Evolutionary conservation across 2,329 filamentous ascomycete species (phyloP).

Genomic region (Dactylellina haptotyla): DNA sequence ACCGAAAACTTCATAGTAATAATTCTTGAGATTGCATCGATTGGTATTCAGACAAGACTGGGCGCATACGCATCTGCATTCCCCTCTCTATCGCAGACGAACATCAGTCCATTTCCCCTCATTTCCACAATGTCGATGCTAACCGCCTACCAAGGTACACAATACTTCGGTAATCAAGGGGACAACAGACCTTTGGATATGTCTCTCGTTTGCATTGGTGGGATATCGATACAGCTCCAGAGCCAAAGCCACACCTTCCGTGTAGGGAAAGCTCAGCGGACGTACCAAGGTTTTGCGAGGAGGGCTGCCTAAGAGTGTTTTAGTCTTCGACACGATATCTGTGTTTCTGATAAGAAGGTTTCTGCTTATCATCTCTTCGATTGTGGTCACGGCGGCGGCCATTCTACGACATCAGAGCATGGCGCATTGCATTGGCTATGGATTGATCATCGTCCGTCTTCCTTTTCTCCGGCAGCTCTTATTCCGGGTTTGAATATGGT

Average conservation of each 20-base stretch:
- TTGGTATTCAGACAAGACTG: constrained; percentile 5
- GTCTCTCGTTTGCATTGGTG: constrained; percentile 30
- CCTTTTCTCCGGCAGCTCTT: constrained; percentile 10
- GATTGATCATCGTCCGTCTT: constrained; percentile 1
- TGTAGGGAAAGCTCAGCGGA: constrained; percentile 29
- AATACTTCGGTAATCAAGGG: constrained; percentile 22
- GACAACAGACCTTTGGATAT: background rate
- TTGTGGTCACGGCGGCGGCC: background rate
- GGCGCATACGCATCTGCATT: constrained; percentile 34
- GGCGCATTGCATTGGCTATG: background rate
- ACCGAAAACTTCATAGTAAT: background rate
- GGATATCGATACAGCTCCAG: constrained; percentile 12
- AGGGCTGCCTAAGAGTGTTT: constrained; percentile 45
- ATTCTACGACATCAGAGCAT: constrained; percentile 2
- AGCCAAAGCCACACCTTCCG: constrained; percentile 44
- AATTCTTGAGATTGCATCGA: background rate
- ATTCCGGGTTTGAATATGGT: constrained; percentile 21
- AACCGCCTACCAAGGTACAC: constrained; percentile 39
- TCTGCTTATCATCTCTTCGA: constrained; percentile 21
- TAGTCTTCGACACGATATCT: constrained; percentile 20
- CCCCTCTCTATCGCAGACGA: constrained; percentile 26
- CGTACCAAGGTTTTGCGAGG: constrained; percentile 37
- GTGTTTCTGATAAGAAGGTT: constrained; percentile 21
- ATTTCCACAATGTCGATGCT: background rate
- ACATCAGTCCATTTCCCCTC: constrained; percentile 8